These are phyloP conservation scores for Scheffersomyces coipomensis DNA, from an alignment of 805 yeast species.

Conservation along the genomic window DNA sequence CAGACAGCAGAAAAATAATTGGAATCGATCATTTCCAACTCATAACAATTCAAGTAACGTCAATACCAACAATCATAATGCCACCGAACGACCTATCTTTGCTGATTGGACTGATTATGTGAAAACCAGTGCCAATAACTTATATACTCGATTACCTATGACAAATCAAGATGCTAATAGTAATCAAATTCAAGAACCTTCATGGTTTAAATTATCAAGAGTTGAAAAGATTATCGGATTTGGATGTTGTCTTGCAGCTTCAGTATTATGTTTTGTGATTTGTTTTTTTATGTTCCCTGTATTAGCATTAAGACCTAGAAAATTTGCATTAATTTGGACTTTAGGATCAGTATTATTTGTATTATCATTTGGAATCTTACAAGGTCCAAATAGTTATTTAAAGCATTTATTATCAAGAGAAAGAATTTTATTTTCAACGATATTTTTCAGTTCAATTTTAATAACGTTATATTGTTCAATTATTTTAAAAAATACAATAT, in stretches of 20 bases:
- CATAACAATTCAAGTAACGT: conserved; percentile 1
- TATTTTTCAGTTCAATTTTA: conserved; percentile 78
- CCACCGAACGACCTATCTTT: conserved; percentile 22
- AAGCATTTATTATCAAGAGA: conserved; percentile 72
- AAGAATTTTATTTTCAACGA: conserved; percentile 74
- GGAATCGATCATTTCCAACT: conserved; percentile 19
- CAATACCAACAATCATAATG: conserved; percentile 4
- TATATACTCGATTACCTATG: conserved; percentile 66
- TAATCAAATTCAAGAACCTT: conserved; percentile 57
- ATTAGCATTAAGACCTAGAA: conserved; percentile 82
- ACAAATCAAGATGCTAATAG: conserved; percentile 6
- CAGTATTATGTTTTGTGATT: conserved; percentile 76
- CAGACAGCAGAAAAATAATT: conserved; percentile 31
- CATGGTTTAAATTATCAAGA: conserved; percentile 73
- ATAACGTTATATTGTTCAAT: conserved; percentile 79
- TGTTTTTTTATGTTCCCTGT: conserved; percentile 88
- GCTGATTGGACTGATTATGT: conserved; percentile 45
- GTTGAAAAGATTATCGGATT: conserved; percentile 82
- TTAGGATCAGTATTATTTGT: conserved; percentile 87
- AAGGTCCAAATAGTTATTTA: conserved; percentile 84
- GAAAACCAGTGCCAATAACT: conserved; percentile 46
- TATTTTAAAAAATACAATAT: conserved; percentile 60
- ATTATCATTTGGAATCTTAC: conserved; percentile 83
- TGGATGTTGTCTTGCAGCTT: conserved; percentile 69
- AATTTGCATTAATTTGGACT: conserved; percentile 89